A percentile compares a stretch with the other conserved stretches of the same genome.
phyloP scores from a whole-genome alignment of 1,139 yeast genomes.

The Geotrichum australiense region DNA sequence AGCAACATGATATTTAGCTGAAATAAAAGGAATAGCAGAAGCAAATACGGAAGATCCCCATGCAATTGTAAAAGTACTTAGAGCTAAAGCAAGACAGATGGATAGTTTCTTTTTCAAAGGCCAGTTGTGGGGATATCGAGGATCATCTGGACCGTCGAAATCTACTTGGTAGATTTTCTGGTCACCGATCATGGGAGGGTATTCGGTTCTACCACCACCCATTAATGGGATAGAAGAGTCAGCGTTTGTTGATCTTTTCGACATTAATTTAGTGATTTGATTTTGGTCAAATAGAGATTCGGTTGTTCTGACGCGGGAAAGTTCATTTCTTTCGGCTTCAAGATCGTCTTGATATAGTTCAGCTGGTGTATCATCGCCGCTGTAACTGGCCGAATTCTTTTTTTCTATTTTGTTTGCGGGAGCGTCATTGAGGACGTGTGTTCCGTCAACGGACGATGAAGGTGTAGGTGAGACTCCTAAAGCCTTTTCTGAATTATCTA shows the following conservation, averaged over 20 bases:
- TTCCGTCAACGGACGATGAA: conserved; percentile 6
- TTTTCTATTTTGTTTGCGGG: not conserved
- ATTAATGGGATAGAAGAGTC: conserved; percentile 16
- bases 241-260: conserved; percentile 7
- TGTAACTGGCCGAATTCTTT: not conserved
- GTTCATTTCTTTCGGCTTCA: conserved; percentile 4
- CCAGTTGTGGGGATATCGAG: conserved; percentile 46
- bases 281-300: conserved; percentile 18
- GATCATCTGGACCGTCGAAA: conserved; percentile 48
- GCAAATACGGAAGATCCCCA: conserved; percentile 43
- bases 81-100: conserved; percentile 33
- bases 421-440: conserved; percentile 1
- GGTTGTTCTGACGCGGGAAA: conserved; percentile 1
- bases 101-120: conserved; percentile 33
- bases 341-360: conserved; percentile 4
- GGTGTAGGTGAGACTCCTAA: conserved; percentile 1
- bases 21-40: conserved; percentile 31
- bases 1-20: conserved; percentile 29
- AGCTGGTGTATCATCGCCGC: not conserved
- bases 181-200: conserved; percentile 45
- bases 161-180: conserved; percentile 44
- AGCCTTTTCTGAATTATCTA: not conserved
- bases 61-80: conserved; percentile 36
- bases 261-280: conserved; percentile 16
- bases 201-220: conserved; percentile 43